These are phyloP conservation scores for Lichtheimia corymbifera DNA, from an alignment of 371 early-diverging fungal species.

Conservation along the genomic window DNA sequence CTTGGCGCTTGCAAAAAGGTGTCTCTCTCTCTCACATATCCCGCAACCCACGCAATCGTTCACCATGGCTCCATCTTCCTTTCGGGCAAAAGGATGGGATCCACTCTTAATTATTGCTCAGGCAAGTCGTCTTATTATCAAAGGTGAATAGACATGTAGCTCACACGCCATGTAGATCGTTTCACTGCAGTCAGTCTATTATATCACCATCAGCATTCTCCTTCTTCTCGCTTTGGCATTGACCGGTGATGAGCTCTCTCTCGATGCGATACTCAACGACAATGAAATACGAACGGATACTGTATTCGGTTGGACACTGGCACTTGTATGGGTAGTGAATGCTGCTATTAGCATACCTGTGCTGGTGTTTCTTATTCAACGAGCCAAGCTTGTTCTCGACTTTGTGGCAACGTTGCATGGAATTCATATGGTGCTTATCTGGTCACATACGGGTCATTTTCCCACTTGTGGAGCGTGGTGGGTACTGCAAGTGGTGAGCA, in stretches of 20 bases:
- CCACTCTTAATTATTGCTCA: conserved; percentile 48
- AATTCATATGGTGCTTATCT: conserved; percentile 66
- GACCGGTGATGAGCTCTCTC: conserved; percentile 64
- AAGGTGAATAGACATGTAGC: neutral
- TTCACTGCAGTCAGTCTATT: conserved; percentile 63
- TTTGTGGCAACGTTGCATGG: conserved; percentile 76
- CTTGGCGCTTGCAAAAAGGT: too few relatives aligned
- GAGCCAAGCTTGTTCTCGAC: conserved; percentile 81
- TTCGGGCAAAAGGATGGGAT: conserved; percentile 52
- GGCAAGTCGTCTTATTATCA: conserved; percentile 19
- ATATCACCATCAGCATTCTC: conserved; percentile 59
- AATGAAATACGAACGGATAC: conserved; percentile 67
- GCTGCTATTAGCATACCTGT: conserved; percentile 50
- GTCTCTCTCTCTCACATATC: too few relatives aligned
- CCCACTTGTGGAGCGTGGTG: conserved; percentile 75
- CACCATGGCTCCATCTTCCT: conserved; percentile 34
- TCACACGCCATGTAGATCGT: conserved; percentile 41
- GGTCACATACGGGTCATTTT: conserved; percentile 58
- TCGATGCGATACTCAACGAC: conserved; percentile 69
- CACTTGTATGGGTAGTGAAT: conserved; percentile 67
- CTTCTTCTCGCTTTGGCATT: conserved; percentile 57
- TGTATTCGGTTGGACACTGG: conserved; percentile 73
- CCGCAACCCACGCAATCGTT: too few relatives aligned
- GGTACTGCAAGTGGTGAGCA: conserved; percentile 55
- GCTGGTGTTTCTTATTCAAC: conserved; percentile 71